Evolutionary conservation across 192 early-diverging fungal species (phyloP), one percentile per base, ranked within the genome.

Genomic region (Linnemannia zychae): DNA sequence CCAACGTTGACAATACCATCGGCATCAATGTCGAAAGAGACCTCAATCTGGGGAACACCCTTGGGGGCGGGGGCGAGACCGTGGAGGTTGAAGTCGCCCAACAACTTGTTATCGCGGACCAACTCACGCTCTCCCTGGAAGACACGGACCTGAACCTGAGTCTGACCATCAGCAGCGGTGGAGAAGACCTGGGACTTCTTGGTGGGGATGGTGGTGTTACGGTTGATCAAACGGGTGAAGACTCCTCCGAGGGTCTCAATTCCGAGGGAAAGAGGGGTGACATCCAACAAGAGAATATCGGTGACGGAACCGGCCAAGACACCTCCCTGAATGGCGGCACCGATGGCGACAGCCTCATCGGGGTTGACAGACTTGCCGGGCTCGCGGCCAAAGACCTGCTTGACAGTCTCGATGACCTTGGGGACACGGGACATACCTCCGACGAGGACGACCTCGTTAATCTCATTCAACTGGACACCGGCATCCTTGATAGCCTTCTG

Each of bases 81-180:
- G 67, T 92, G 92, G 72, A 88, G 75, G 81, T 76, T 72, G 95
- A 99, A 99, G 90, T 97, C 96, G 77, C 97, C 97, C 78, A 99
- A 92, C n/a, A 98, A 87, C 88, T 98, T 98, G 94, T 99, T 99
- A 91, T 99, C 97, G 71, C 92, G 92, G 70, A 95, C 96, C 68
- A 98, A 89, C 88, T 98, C 96, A 90, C 98, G 95, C 92, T 99
- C 98, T 73, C 98, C 98, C 89, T 99, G 98, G 94, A 95, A 97
- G 63, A 99, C 97, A 90, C 95, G 95, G 89, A 99, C 97, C 82
- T 96, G 93, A 57, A 99, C 97, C 71, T 96, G 95, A 63, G 96
- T 97, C 88, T 99, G 98, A 20, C 96, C 96, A 81, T 99, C 98
- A 49, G 96, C 97, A 40, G 98, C 97, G 70, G 98, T 99, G 75